Conservation (phyloP, 2,329 filamentous ascomycete genomes). For the Aspergillus sp. region DNA sequence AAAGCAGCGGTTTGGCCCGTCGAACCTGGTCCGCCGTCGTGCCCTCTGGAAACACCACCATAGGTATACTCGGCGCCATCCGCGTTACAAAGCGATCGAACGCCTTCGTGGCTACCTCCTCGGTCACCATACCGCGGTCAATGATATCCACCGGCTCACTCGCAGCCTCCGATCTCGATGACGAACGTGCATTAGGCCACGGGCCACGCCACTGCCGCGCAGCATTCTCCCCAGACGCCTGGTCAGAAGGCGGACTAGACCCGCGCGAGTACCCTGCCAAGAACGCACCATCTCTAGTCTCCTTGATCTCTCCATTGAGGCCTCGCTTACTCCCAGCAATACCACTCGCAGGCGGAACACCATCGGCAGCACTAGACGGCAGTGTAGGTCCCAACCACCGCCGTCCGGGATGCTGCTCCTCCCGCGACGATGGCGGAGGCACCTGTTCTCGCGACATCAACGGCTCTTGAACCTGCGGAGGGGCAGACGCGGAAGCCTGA, state of each 20-base stretch:
- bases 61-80: slow-evolving; percentile 56
- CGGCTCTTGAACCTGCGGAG: slow-evolving; percentile 15
- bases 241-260: slow-evolving; percentile 22
- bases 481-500: slow-evolving; percentile 52
- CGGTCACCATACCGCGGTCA: slow-evolving; percentile 51
- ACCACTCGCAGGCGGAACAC: slow-evolving; percentile 3
- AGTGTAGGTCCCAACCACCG: slow-evolving; percentile 25
- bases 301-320: slow-evolving; percentile 30
- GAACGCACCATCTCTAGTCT: slow-evolving; percentile 5
- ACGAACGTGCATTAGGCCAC: not conserved
- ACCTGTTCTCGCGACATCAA: not conserved
- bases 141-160: slow-evolving; percentile 47
- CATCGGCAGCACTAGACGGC: slow-evolving; percentile 2
- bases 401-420: slow-evolving; percentile 37
- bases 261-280: not conserved
- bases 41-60: slow-evolving; percentile 56
- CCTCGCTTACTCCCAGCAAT: slow-evolving; percentile 30
- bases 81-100: slow-evolving; percentile 57
- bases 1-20: slow-evolving; percentile 58
- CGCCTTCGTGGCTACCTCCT: slow-evolving; percentile 53
- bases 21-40: slow-evolving; percentile 56
- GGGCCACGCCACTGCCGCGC: slow-evolving; percentile 23
- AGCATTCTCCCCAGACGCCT: slow-evolving; percentile 12
- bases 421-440: slow-evolving; percentile 5
- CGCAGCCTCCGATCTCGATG: slow-evolving; percentile 14